Conservation (phyloP, 768 basidiomycete species). For the Paxillus ammoniavirescens region DNA sequence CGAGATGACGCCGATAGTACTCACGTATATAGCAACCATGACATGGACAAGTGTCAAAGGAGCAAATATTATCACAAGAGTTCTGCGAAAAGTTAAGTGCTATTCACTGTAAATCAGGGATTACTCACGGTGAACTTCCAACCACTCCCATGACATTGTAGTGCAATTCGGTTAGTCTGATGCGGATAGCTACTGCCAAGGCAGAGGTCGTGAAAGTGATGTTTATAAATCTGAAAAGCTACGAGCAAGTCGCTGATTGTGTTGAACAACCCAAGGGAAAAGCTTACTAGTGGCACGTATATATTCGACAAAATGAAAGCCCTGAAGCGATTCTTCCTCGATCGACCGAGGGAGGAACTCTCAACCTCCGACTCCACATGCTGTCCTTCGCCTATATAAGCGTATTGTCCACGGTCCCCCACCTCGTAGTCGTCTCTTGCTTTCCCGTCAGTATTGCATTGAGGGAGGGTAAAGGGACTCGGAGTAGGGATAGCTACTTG, state of each 20-base stretch:
- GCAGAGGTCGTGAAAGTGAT: slow-evolving; percentile 79
- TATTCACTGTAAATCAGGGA: background rate
- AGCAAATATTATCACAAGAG: slow-evolving; percentile 82
- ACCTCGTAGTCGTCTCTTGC: slow-evolving; percentile 10
- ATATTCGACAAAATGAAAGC: slow-evolving; percentile 69
- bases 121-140: slow-evolving; percentile 76
- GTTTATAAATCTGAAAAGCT: slow-evolving; percentile 86
- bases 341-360: slow-evolving; percentile 26
- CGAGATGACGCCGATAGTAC: slow-evolving; percentile 26
- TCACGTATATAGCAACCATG: slow-evolving; percentile 80
- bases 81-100: slow-evolving; percentile 39
- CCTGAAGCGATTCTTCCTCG: slow-evolving; percentile 50
- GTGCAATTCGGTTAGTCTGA: slow-evolving; percentile 56
- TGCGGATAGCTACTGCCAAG: slow-evolving; percentile 75
- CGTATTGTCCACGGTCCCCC: slow-evolving; percentile 14
- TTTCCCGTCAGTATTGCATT: slow-evolving; percentile 55
- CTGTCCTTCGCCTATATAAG: slow-evolving; percentile 15
- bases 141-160: slow-evolving; percentile 62
- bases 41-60: slow-evolving; percentile 83
- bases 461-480: slow-evolving; percentile 49
- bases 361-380: slow-evolving; percentile 29
- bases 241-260: background rate
- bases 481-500: slow-evolving; percentile 27
- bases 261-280: background rate
- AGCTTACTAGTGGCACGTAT: slow-evolving; percentile 75